Conservation (phyloP, 306 rosid species). For the Pyrus betulifolia region DNA sequence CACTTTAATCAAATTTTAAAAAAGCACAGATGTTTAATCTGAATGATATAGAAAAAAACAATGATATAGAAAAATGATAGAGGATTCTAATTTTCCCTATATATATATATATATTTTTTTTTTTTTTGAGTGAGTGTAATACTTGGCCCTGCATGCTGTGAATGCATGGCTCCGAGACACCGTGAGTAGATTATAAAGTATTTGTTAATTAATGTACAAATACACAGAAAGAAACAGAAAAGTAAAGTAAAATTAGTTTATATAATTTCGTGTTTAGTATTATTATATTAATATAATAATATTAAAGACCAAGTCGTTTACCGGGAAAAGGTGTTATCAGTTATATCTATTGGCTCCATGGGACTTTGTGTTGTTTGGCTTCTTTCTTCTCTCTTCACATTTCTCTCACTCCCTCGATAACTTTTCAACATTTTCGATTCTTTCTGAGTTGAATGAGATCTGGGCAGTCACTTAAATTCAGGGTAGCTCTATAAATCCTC, state of each 20-base stretch:
- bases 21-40: too few relatives aligned
- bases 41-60: too few relatives aligned
- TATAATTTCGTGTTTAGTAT: background rate
- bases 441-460: conserved; percentile 6
- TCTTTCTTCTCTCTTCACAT: background rate
- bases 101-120: too few relatives aligned
- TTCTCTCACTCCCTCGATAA: background rate
- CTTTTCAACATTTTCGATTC: background rate
- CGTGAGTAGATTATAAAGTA: background rate
- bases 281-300: background rate
- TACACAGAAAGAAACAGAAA: background rate
- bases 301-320: conserved; percentile 6
- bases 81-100: too few relatives aligned
- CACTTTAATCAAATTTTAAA: too few relatives aligned
- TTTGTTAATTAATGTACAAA: background rate
- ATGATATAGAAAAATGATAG: too few relatives aligned
- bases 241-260: background rate
- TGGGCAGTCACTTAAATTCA: conserved; percentile 19
- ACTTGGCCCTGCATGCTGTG: background rate
- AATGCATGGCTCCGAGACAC: background rate
- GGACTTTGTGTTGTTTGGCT: background rate
- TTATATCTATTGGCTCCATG: background rate
- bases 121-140: too few relatives aligned
- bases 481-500: conserved; percentile 8
- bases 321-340: conserved; percentile 19